Percentiles rank a stretch among this genome's conserved stretches.
Conservation (phyloP, 352 stramenopile genomes). For the Pythium phragmitis region DNA sequence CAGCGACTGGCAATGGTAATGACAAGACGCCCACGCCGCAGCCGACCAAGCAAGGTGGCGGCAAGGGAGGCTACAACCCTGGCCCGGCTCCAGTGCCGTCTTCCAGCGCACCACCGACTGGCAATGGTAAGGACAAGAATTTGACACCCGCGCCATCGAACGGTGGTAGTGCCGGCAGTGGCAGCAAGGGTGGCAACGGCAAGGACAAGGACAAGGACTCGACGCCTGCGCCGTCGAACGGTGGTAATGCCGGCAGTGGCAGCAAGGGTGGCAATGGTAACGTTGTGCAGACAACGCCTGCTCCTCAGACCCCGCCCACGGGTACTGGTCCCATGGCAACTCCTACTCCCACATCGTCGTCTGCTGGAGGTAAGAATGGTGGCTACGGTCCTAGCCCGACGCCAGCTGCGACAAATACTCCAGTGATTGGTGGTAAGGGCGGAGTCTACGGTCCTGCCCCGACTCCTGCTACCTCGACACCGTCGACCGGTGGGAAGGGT, state of each 20-base stretch:
- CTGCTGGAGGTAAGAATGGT: background rate
- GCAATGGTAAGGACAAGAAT: background rate
- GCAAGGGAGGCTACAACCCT: slow-evolving; percentile 5
- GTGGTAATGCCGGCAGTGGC: slow-evolving; percentile 4
- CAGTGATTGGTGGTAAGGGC: background rate
- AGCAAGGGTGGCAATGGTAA: slow-evolving; percentile 8
- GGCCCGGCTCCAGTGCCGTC: background rate
- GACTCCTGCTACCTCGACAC: background rate
- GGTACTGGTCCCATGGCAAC: too few species aligned
- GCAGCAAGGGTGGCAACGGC: slow-evolving; percentile 2
- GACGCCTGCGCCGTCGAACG: background rate
- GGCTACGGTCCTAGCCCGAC: background rate
- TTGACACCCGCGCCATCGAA: background rate
- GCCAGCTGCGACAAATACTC: background rate
- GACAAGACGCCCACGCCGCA: background rate
- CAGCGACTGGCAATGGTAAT: background rate
- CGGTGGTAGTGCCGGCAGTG: background rate
- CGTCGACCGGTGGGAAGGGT: background rate
- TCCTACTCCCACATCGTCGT: too few species aligned
- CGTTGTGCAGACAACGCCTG: too few species aligned
- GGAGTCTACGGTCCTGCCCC: background rate
- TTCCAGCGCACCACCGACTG: background rate
- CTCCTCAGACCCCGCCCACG: too few species aligned
- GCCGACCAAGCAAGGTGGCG: background rate
- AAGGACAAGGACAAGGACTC: background rate